Evolutionary conservation across 2,329 filamentous ascomycete genomes (phyloP).

Genomic region (Coniella lustricola): DNA sequence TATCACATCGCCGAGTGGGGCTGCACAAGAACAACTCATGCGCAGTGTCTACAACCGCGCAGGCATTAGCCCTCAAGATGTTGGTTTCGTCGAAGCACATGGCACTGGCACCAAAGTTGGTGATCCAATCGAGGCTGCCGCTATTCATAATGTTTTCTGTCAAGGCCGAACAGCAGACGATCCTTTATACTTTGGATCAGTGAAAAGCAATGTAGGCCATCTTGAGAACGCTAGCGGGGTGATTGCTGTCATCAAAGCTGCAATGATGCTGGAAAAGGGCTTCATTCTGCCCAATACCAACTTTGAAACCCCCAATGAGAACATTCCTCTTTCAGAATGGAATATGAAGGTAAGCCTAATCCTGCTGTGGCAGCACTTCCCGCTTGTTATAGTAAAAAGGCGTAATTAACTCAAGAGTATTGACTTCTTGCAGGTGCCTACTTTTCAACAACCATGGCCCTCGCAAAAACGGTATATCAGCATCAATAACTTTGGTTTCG

Average conservation of each 20-base stretch:
- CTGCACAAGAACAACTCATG: slow-evolving; percentile 20
- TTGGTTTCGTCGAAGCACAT: slow-evolving; percentile 22
- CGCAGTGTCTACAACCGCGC: slow-evolving; percentile 16
- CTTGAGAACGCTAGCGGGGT: slow-evolving; percentile 22
- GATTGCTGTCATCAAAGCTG: slow-evolving; percentile 26
- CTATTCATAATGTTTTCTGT: slow-evolving; percentile 21
- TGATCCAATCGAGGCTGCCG: slow-evolving; percentile 31
- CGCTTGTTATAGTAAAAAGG: not conserved
- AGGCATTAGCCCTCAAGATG: slow-evolving; percentile 14
- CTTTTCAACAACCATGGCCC: slow-evolving; percentile 10
- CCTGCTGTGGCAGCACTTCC: not conserved
- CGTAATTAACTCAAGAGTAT: not conserved
- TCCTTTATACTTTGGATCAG: slow-evolving; percentile 17
- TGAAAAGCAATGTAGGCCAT: slow-evolving; percentile 30
- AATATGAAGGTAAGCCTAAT: not conserved
- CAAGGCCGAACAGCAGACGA: not conserved
- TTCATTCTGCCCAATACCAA: slow-evolving; percentile 22
- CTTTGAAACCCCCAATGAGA: slow-evolving; percentile 19
- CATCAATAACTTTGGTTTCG: slow-evolving; percentile 27
- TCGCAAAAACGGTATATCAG: not conserved
- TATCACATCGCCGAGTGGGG: slow-evolving; percentile 27
- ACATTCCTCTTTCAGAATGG: slow-evolving; percentile 12
- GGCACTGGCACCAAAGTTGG: slow-evolving; percentile 35
- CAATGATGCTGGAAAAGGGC: slow-evolving; percentile 25
- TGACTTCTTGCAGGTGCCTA: slow-evolving; percentile 1